Percentiles rank a stretch among this genome's conserved stretches.
These are phyloP conservation scores for Allium cepa DNA, from an alignment of 106 monocot species.

Conservation along the genomic window DNA sequence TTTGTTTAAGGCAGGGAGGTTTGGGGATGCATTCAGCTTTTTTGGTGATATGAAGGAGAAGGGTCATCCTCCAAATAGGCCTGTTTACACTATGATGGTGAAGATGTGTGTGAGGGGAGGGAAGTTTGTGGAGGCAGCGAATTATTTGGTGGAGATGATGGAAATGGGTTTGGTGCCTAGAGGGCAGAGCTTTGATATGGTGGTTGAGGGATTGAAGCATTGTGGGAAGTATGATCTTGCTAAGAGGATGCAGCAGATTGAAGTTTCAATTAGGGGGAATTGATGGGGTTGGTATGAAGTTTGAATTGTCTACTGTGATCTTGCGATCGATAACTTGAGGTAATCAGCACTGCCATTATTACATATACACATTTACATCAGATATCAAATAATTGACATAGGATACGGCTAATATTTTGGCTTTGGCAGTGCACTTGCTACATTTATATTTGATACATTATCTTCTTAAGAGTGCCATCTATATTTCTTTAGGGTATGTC, in stretches of 20 bases:
- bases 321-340: too few relatives aligned
- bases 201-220: constrained; percentile 83
- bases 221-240: constrained; percentile 81
- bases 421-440: too few relatives aligned
- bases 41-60: constrained; percentile 78
- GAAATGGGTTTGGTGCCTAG: constrained; percentile 71
- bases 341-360: too few relatives aligned
- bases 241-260: constrained; percentile 72
- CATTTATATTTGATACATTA: too few relatives aligned
- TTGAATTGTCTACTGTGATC: too few relatives aligned
- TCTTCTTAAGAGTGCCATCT: too few relatives aligned
- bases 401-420: too few relatives aligned
- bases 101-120: constrained; percentile 95
- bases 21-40: constrained; percentile 68
- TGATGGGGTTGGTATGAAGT: background rate
- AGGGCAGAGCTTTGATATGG: constrained; percentile 64
- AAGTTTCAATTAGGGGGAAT: constrained; percentile 43
- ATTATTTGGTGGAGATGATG: constrained; percentile 89
- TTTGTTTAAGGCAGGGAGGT: constrained; percentile 69
- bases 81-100: constrained; percentile 91
- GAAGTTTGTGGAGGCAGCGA: constrained; percentile 66
- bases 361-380: too few relatives aligned
- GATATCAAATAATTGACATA: too few relatives aligned
- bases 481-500: too few relatives aligned
- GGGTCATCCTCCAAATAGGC: constrained; percentile 75